Evolutionary conservation across 2,329 filamentous ascomycete genomes (phyloP), one percentile per base, ranked within the genome.

Genomic region (Clonostachys sp.): DNA sequence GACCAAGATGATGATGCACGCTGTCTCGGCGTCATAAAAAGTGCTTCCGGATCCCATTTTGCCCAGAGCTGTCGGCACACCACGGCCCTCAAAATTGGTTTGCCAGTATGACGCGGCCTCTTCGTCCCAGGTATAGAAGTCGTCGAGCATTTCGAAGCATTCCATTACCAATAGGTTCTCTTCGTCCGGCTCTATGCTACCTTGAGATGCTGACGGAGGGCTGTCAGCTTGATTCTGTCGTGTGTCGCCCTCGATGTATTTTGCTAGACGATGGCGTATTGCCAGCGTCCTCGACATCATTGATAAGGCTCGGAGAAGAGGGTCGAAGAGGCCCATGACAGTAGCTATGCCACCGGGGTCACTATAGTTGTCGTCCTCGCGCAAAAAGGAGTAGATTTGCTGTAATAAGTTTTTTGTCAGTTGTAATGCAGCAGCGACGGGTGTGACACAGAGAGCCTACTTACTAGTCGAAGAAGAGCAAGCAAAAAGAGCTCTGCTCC

Each of bases 341-440:
- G 55, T 57, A 5, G 57, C 55, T 34, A 64, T 59, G 9, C 57
- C 54, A 3, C 61, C 61, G 2, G 62, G 61, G 18, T 65, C 61
- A 13, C 50, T 57, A 38, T 65, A 65, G 0, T 44, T 56, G 36
- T 58, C 59, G 34, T 65, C 61, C 7, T 59, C 53, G 12, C 61
- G 55, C 1, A 65, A 12, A 44, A 65, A 65, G 3, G 60, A 61
- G 43, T 64, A 62, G 5, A 63, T 53, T 59, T 65, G 62, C 63
- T 65, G 12, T 2, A 20, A 42, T 13, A 18, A 6, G 12, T 16
- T 7, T 18, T 12, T 17, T 35, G 35, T 48, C 5, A 48, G 42
- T 30, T 7, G 24, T 24, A 20, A 20, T 20, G 2, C 5, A 20
- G 20, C 20, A 20, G 20, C 7, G 17, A 30, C 16, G 7, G 16